Evolutionary conservation across 1,284 basidiomycete genomes (phyloP).

Genomic region (Fomitopsis schrenkii): DNA sequence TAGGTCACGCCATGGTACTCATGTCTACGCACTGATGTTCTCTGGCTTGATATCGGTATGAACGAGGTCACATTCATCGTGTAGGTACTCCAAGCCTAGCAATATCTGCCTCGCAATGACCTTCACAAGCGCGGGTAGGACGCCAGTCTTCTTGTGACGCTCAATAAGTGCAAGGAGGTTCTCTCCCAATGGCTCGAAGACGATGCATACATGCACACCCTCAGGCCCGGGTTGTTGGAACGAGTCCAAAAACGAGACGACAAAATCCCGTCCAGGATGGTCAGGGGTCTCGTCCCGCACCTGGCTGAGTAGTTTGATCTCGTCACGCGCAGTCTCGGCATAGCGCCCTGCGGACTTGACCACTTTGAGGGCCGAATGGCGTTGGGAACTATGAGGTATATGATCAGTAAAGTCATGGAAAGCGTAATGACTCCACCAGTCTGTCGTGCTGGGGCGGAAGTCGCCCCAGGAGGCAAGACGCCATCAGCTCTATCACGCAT

Average conservation of each 20-base stretch:
- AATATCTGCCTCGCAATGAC: slow-evolving; percentile 81
- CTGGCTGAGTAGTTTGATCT: slow-evolving; percentile 82
- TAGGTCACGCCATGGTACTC: not conserved
- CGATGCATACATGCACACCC: slow-evolving; percentile 82
- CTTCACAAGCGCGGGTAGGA: slow-evolving; percentile 78
- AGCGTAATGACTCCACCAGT: not conserved
- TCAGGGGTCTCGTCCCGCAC: slow-evolving; percentile 69
- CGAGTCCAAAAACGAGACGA: slow-evolving; percentile 87
- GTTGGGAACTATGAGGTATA: slow-evolving; percentile 41
- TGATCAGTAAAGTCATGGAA: slow-evolving; percentile 7
- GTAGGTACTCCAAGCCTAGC: slow-evolving; percentile 87
- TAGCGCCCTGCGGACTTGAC: slow-evolving; percentile 87
- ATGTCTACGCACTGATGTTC: slow-evolving; percentile 71
- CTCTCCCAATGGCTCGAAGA: slow-evolving; percentile 90
- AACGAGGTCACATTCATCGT: slow-evolving; percentile 85
- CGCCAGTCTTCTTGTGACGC: slow-evolving; percentile 82
- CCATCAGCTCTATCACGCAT: not conserved
- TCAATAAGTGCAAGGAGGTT: slow-evolving; percentile 83
- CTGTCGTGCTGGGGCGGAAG: not conserved
- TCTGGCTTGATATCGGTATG: slow-evolving; percentile 92
- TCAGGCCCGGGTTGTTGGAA: slow-evolving; percentile 66
- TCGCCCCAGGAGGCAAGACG: not conserved
- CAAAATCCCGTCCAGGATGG: slow-evolving; percentile 66
- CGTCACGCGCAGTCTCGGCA: slow-evolving; percentile 87
- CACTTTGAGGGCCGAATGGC: slow-evolving; percentile 87